A percentile compares a stretch with the other conserved stretches of the same genome.
phyloP scores from a whole-genome alignment of 306 rosid species.

The Cucurbita moschata region DNA sequence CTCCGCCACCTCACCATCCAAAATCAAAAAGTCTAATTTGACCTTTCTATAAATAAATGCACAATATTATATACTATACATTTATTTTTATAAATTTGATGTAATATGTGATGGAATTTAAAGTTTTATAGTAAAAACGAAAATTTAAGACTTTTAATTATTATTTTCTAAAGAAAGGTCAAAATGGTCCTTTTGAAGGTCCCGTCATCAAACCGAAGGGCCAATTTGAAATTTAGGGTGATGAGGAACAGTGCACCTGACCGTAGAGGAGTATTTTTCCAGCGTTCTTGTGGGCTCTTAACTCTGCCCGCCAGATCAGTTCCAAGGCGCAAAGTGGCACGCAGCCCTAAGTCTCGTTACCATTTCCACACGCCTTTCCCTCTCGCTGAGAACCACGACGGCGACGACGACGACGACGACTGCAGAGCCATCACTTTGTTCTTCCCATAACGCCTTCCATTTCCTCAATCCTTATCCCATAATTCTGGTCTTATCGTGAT shows the following conservation, averaged over 20 bases:
- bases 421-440: neutral
- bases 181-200: neutral
- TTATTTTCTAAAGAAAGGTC: neutral
- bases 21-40: neutral
- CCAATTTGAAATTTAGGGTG: neutral
- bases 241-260: neutral
- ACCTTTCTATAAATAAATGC: neutral
- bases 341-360: constrained; percentile 27
- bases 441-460: neutral
- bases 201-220: neutral
- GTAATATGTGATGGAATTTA: no score
- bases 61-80: no score
- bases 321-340: constrained; percentile 18
- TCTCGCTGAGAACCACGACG: neutral
- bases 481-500: constrained; percentile 18
- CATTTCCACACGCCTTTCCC: constrained; percentile 38
- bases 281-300: neutral
- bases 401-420: neutral
- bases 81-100: no score
- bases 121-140: no score
- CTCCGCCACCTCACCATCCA: neutral
- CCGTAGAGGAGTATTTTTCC: neutral
- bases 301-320: constrained; percentile 4
- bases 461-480: neutral
- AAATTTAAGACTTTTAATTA: no score